Base-by-base conservation (phyloP, 1,139 yeast genomes). In the Dujonia santamariae region DNA sequence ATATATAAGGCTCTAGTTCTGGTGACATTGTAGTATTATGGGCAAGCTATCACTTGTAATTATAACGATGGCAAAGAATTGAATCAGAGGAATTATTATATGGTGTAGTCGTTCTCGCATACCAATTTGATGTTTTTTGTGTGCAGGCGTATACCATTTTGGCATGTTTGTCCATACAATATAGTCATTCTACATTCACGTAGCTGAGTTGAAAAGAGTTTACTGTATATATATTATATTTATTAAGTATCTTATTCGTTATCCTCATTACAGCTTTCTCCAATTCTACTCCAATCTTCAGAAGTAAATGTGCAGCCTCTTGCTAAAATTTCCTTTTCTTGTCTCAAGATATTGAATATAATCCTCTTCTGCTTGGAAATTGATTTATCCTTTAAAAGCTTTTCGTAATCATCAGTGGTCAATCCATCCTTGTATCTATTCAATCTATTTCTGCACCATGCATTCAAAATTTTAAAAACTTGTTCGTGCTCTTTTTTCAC, bases 391-490 rank as follows among this genome's bases (percentile, higher is more conserved):
- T 28, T 12, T 9, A 33, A 22, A 4, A 33, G 32, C 13, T 28
- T 17, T 3, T 16, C 17, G 14, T 20, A 29, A 16, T 32, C 30
- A 5, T n/a, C 28, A 15, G 12, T 18, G 9, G 28, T 9, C 3
- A 26, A 8, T 9, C 32, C 33, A 16, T 36, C 32, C 13, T 7
- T 34, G 38, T 56, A 59, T 22, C 40, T 31, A 1, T 31, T 38
- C 15, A 55, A 38, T 34, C 56, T 46, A 24, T 46, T 42, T 23
- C 41, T 32, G 26, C 59, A 51, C 61, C 64, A 58, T 15, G 34
- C 31, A 25, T 37, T 40, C 18, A 59, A 38, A 4, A 50, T 34
- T 5, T 32, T 40, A 22, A 46, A 44, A 15, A 46, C 45, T 20
- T 47, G 42, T 3, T 35, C 29, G 13, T 42, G 35, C 8, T 42